phyloP scores from a whole-genome alignment of 257 asterid genomes.

The Fraxinus quadrangulata region DNA sequence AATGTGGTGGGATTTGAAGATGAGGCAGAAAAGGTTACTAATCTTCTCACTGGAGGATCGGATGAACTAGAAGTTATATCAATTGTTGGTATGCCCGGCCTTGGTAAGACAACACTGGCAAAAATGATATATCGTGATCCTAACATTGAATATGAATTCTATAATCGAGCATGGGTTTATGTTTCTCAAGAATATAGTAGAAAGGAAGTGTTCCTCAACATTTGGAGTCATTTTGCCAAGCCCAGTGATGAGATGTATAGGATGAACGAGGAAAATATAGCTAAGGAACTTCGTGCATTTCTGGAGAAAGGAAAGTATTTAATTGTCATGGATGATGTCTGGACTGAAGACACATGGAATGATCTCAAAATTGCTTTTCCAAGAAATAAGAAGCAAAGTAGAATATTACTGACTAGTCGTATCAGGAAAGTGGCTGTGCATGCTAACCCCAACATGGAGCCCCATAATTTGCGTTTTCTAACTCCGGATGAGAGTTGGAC shows the following conservation, averaged over 20 bases:
- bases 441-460: slow-evolving; percentile 2
- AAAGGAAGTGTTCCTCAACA: background rate
- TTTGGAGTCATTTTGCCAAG: background rate
- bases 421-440: background rate
- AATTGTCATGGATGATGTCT: slow-evolving; percentile 28
- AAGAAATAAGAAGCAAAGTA: background rate
- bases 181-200: background rate
- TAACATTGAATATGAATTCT: background rate
- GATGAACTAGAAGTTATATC: background rate
- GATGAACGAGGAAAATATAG: background rate
- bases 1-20: slow-evolving; percentile 2
- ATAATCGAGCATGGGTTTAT: slow-evolving; percentile 8
- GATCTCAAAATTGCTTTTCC: background rate
- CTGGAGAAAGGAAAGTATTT: background rate
- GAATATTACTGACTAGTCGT: slow-evolving; percentile 33
- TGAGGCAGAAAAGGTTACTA: background rate
- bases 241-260: background rate
- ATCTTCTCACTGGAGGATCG: background rate
- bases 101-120: slow-evolving; percentile 28
- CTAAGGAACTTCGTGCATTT: background rate
- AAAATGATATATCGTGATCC: background rate
- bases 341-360: background rate
- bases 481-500: slow-evolving; percentile 22
- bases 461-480: slow-evolving; percentile 18
- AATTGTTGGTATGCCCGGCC: slow-evolving; percentile 26